phyloP scores from a whole-genome alignment of 371 early-diverging fungal species.

The Basidiobolus meristosporus region DNA sequence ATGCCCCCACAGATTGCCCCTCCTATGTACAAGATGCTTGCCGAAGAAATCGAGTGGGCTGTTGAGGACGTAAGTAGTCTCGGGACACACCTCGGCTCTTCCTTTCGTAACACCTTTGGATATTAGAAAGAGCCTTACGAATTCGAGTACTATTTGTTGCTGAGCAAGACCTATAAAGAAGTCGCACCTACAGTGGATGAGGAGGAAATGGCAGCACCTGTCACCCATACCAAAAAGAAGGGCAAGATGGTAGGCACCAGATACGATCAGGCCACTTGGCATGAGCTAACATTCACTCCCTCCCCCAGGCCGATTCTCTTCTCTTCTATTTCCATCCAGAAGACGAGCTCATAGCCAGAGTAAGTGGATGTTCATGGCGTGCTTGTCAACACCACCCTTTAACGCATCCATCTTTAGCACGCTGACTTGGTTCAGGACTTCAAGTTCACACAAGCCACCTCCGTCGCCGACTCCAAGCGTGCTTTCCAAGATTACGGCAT shows the following conservation, averaged over 20 bases:
- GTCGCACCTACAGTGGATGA: slow-evolving; percentile 39
- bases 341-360: slow-evolving; percentile 70
- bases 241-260: slow-evolving; percentile 15
- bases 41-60: slow-evolving; percentile 62
- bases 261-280: slow-evolving; percentile 4
- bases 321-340: slow-evolving; percentile 75
- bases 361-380: slow-evolving; percentile 3
- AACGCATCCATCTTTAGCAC: slow-evolving; percentile 9
- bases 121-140: slow-evolving; percentile 42
- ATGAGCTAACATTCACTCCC: slow-evolving; percentile 1
- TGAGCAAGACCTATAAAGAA: slow-evolving; percentile 73
- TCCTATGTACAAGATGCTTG: slow-evolving; percentile 74
- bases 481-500: slow-evolving; percentile 75
- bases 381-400: background rate
- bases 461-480: slow-evolving; percentile 55
- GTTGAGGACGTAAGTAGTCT: slow-evolving; percentile 33
- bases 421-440: slow-evolving; percentile 39
- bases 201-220: slow-evolving; percentile 3
- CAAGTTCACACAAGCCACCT: slow-evolving; percentile 24
- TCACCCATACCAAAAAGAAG: slow-evolving; percentile 18
- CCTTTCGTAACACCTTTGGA: background rate
- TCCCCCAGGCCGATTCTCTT: slow-evolving; percentile 13
- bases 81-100: background rate
- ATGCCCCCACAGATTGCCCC: slow-evolving; percentile 87
- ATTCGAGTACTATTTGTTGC: slow-evolving; percentile 63